Conservation (phyloP, 2,329 filamentous ascomycete species). For the Magnaporthiopsis incrustans region DNA sequence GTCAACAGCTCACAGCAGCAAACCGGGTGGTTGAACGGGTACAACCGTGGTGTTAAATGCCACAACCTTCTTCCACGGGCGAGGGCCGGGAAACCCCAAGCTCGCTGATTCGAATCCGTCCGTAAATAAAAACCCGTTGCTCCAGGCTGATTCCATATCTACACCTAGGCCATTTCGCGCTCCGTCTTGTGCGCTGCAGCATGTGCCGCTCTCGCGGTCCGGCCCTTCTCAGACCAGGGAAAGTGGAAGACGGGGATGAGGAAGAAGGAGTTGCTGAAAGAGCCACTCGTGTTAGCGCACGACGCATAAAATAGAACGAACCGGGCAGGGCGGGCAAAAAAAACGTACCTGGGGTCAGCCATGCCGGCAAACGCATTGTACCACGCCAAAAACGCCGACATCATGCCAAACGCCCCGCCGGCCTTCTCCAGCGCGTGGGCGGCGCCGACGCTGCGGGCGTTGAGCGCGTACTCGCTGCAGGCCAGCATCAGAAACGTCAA, state of each 20-base stretch:
- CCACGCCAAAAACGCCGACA: slow-evolving; percentile 78
- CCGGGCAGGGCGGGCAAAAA: slow-evolving; percentile 4
- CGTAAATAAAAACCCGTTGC: too few species aligned
- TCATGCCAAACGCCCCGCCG: slow-evolving; percentile 71
- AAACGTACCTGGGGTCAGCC: slow-evolving; percentile 56
- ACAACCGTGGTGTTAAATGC: too few species aligned
- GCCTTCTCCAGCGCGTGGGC: slow-evolving; percentile 52
- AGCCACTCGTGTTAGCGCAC: background rate
- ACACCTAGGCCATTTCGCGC: background rate
- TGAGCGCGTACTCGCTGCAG: slow-evolving; percentile 48
- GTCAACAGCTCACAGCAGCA: too few species aligned
- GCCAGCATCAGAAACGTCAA: slow-evolving; percentile 67
- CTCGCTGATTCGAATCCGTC: too few species aligned
- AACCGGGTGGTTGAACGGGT: too few species aligned
- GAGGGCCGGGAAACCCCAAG: too few species aligned
- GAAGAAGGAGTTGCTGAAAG: slow-evolving; percentile 72
- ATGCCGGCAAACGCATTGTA: slow-evolving; percentile 81
- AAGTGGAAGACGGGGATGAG: slow-evolving; percentile 88
- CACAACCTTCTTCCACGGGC: too few species aligned
- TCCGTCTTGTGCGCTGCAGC: slow-evolving; percentile 1
- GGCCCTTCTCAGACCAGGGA: slow-evolving; percentile 81
- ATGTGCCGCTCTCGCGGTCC: slow-evolving; percentile 40
- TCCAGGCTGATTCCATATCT: too few species aligned
- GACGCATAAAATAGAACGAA: background rate
- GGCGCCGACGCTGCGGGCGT: slow-evolving; percentile 40